These are phyloP conservation scores for Geosmithia morbida DNA, from an alignment of 2,329 filamentous ascomycete species.

Conservation along the genomic window DNA sequence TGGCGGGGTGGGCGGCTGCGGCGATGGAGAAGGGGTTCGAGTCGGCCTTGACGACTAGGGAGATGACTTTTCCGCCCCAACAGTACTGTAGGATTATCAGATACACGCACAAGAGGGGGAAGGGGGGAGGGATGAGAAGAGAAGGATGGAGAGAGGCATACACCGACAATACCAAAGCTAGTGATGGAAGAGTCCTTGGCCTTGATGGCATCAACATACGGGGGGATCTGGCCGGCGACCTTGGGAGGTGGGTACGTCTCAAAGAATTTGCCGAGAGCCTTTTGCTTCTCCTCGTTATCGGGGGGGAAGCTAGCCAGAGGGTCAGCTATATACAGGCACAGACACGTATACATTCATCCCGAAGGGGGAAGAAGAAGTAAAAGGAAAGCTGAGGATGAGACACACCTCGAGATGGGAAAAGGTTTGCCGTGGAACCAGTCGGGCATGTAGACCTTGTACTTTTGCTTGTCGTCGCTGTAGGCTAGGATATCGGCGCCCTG, in stretches of 20 bases:
- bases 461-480: slow-evolving; percentile 36
- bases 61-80: slow-evolving; percentile 57
- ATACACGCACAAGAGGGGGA: too few species aligned
- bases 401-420: slow-evolving; percentile 33
- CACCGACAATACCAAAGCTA: slow-evolving; percentile 46
- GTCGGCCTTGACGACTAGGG: slow-evolving; percentile 31
- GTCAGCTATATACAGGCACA: not conserved
- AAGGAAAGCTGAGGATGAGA: not conserved
- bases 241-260: slow-evolving; percentile 30
- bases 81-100: slow-evolving; percentile 31
- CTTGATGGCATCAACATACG: slow-evolving; percentile 37
- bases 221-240: slow-evolving; percentile 34
- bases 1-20: slow-evolving; percentile 42
- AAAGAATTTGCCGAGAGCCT: slow-evolving; percentile 29
- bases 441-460: slow-evolving; percentile 80
- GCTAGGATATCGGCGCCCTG: slow-evolving; percentile 57
- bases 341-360: not conserved
- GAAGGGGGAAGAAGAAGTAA: not conserved
- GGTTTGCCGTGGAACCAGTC: slow-evolving; percentile 79
- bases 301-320: slow-evolving; percentile 37
- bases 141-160: slow-evolving; percentile 24
- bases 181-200: slow-evolving; percentile 37
- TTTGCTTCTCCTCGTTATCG: slow-evolving; percentile 47
- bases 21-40: slow-evolving; percentile 40
- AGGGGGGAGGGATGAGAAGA: not conserved